Percentiles rank a stretch among this genome's conserved stretches.
Evolutionary conservation across 257 asterid genomes (phyloP).

Genomic region (Catharanthus roseus): DNA sequence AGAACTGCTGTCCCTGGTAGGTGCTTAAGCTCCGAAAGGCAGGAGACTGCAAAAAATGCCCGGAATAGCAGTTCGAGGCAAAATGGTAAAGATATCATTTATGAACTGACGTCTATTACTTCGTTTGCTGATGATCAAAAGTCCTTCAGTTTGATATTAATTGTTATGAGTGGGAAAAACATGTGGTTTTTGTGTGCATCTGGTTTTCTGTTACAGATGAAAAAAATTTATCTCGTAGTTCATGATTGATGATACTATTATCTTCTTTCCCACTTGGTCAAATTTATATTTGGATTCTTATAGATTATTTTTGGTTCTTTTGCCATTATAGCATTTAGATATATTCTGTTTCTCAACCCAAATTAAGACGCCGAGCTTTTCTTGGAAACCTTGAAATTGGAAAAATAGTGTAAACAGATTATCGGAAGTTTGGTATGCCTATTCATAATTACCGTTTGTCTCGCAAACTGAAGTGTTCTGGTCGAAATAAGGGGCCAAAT

Average conservation of each 20-base stretch:
- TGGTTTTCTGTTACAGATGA: not conserved
- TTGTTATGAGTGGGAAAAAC: not conserved
- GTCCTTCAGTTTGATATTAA: not conserved
- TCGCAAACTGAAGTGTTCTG: not conserved
- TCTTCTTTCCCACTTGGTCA: not conserved
- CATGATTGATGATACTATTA: not conserved
- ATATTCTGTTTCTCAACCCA: not conserved
- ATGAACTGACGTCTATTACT: not conserved
- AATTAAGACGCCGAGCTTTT: not conserved
- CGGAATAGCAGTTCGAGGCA: constrained; percentile 24
- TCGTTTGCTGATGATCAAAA: not conserved
- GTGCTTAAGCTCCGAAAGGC: constrained; percentile 21
- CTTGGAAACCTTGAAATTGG: not conserved
- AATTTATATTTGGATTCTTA: not conserved
- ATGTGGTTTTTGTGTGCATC: not conserved
- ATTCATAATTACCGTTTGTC: too few species aligned
- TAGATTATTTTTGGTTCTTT: not conserved
- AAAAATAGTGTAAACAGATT: not conserved
- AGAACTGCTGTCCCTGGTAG: constrained; percentile 25
- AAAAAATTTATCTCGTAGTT: not conserved
- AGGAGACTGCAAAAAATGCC: constrained; percentile 28
- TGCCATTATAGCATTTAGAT: not conserved
- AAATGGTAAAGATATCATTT: constrained; percentile 26
- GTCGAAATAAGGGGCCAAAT: not conserved
- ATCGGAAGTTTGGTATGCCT: not conserved